These are phyloP conservation scores for Euphorbia pulcherrima DNA, from an alignment of 345 rosid species.

Conservation along the genomic window DNA sequence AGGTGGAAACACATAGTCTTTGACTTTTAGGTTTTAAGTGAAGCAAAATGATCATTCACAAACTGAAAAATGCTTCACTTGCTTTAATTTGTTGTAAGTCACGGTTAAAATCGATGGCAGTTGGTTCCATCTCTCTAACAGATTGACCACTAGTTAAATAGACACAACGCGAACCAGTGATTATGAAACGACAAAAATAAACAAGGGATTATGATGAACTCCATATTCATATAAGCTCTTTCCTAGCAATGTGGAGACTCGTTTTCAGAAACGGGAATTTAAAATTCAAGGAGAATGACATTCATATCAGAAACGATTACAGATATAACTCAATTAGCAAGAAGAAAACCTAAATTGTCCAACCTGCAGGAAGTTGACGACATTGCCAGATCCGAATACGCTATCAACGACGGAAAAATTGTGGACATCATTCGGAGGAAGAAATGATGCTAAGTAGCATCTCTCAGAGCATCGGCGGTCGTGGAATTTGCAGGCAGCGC, in stretches of 20 bases:
- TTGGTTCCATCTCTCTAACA: background rate
- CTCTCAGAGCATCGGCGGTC: background rate
- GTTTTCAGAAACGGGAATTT: no score
- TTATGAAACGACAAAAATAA: no score
- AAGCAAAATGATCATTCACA: background rate
- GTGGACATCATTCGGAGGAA: background rate
- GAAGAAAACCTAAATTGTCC: background rate
- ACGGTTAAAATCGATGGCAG: background rate
- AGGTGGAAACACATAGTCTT: background rate
- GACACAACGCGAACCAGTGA: no score
- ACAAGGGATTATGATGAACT: no score
- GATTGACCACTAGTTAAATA: background rate
- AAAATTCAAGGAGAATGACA: no score
- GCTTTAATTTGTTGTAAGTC: no score
- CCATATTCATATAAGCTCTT: no score
- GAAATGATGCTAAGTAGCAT: background rate
- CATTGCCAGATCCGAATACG: background rate
- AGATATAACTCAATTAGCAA: no score
- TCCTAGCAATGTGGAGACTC: no score
- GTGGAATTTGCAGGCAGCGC: no score
- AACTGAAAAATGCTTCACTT: background rate
- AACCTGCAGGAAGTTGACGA: background rate
- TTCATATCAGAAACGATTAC: background rate
- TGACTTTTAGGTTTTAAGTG: no score
- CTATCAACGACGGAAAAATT: constrained; percentile 1